A percentile compares a stretch with the other conserved stretches of the same genome.
phyloP scores from a whole-genome alignment of 202 grass and related monocot species.

The Zizania palustris region DNA sequence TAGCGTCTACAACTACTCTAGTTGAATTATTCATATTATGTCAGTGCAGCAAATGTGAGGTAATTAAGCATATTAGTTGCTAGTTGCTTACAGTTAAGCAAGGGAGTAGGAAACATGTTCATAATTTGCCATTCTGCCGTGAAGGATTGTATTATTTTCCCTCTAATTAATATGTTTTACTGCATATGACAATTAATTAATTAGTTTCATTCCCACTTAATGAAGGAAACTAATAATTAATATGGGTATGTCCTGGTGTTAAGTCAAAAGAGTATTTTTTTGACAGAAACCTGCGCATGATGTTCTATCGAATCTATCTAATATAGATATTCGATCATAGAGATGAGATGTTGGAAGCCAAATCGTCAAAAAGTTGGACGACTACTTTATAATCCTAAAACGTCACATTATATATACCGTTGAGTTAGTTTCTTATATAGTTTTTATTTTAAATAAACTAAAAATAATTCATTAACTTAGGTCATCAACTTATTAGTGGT shows the following conservation, averaged over 20 bases:
- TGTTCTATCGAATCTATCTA: neutral
- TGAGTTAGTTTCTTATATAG: neutral
- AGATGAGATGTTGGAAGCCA: neutral
- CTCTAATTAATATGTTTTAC: too few relatives aligned
- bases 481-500: too few relatives aligned
- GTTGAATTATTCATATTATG: neutral
- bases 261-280: neutral
- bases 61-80: neutral
- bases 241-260: too few relatives aligned
- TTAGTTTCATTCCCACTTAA: too few relatives aligned
- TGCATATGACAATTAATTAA: too few relatives aligned
- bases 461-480: too few relatives aligned
- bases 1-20: neutral
- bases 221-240: too few relatives aligned
- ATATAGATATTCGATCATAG: neutral
- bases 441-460: neutral
- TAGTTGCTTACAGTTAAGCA: neutral
- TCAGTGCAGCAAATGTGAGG: neutral
- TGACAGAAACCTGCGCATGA: neutral
- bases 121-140: too few relatives aligned
- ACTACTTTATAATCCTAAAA: neutral
- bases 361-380: neutral
- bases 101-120: too few relatives aligned
- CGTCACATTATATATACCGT: neutral
- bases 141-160: too few relatives aligned